These are phyloP conservation scores for Tolypocladium endophyticum DNA, from an alignment of 2,329 filamentous ascomycete genomes.

Conservation along the genomic window DNA sequence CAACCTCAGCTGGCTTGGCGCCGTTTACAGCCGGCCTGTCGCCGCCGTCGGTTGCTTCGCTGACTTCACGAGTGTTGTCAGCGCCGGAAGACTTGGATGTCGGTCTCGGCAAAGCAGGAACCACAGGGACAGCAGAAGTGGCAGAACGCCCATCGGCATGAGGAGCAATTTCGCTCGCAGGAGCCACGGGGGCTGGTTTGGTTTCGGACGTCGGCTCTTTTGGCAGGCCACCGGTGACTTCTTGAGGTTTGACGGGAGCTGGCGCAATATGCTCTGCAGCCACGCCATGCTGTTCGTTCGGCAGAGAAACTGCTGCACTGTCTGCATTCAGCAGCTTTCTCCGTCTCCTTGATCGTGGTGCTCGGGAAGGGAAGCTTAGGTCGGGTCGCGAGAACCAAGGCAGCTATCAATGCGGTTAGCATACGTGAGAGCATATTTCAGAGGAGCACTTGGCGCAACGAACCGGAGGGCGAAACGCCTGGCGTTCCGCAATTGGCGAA, in stretches of 20 bases:
- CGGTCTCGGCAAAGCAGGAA: slow-evolving; percentile 35
- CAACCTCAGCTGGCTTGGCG: slow-evolving; percentile 12
- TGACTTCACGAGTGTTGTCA: slow-evolving; percentile 1
- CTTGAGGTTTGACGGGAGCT: background rate
- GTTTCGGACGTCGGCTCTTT: background rate
- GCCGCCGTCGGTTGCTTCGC: background rate
- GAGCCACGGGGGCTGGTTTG: slow-evolving; percentile 1
- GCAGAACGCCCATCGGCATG: slow-evolving; percentile 22
- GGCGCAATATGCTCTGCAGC: slow-evolving; percentile 12
- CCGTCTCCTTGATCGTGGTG: slow-evolving; percentile 26
- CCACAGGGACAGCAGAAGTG: slow-evolving; percentile 30
- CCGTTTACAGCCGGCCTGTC: slow-evolving; percentile 12
- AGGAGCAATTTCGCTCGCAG: slow-evolving; percentile 2
- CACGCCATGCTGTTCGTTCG: slow-evolving; percentile 26
- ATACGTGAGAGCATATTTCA: background rate
- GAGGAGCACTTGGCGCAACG: slow-evolving; percentile 17
- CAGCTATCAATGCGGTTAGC: slow-evolving; percentile 26
- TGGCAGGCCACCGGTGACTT: background rate
- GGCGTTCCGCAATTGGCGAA: slow-evolving; percentile 7
- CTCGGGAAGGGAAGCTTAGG: slow-evolving; percentile 34
- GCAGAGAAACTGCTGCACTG: slow-evolving; percentile 30
- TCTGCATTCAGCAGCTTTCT: slow-evolving; percentile 29
- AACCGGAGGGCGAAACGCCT: slow-evolving; percentile 40
- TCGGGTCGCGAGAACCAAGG: slow-evolving; percentile 48
- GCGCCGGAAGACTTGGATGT: slow-evolving; percentile 16